Percentiles rank a stretch among this genome's conserved stretches.
Conservation (phyloP, 1,284 basidiomycete species). For the Lignosus rhinocerotis region DNA sequence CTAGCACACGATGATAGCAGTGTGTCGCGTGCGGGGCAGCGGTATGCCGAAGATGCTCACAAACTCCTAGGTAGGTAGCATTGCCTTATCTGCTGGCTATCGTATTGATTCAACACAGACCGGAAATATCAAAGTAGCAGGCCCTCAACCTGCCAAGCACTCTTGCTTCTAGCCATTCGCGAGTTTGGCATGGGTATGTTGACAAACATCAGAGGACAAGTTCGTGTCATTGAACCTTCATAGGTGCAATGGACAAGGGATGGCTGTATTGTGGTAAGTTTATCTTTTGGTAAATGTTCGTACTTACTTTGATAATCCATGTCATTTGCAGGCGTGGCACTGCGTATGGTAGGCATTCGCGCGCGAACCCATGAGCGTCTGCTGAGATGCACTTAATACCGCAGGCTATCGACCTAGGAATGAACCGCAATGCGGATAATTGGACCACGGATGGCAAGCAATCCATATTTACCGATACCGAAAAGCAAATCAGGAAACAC, state of each 20-base stretch:
- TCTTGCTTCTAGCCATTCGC: constrained; percentile 78
- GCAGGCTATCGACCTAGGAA: constrained; percentile 80
- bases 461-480: constrained; percentile 66
- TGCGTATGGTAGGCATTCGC: constrained; percentile 60
- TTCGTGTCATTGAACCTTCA: not conserved
- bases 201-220: not conserved
- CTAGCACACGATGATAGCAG: constrained; percentile 37
- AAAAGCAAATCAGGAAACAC: constrained; percentile 75
- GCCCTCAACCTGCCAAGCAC: constrained; percentile 70
- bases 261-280: constrained; percentile 76
- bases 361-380: not conserved
- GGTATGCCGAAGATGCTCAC: constrained; percentile 69
- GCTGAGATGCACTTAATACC: not conserved
- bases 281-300: not conserved
- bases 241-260: constrained; percentile 74
- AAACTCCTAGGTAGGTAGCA: constrained; percentile 58
- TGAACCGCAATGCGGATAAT: constrained; percentile 78
- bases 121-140: constrained; percentile 65
- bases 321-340: constrained; percentile 62
- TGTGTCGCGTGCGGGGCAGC: constrained; percentile 73
- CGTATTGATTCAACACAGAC: constrained; percentile 40
- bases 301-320: not conserved
- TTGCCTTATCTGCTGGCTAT: not conserved
- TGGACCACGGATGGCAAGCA: constrained; percentile 72
- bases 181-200: constrained; percentile 75